Percentiles rank a stretch among this genome's conserved stretches.
phyloP scores from a whole-genome alignment of 306 rosid species.

The Fragaria iinumae region DNA sequence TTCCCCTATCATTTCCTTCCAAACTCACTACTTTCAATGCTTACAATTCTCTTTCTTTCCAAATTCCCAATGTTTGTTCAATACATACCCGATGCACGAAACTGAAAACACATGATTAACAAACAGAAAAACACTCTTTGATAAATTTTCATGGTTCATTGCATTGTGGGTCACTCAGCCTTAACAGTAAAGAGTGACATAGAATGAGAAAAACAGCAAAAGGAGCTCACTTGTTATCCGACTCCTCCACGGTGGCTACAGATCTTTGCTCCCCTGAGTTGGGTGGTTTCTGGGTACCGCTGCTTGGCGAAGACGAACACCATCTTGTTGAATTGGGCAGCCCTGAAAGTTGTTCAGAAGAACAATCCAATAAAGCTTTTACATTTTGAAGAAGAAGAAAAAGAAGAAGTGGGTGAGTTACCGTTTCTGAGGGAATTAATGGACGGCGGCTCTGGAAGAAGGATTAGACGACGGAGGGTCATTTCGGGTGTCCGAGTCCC shows the following conservation, averaged over 20 bases:
- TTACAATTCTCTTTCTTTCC: not conserved
- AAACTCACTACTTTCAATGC: not conserved
- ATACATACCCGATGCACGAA: not conserved
- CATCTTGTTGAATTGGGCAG: slow-evolving; percentile 17
- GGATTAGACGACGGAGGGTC: slow-evolving; percentile 20
- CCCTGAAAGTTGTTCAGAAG: not conserved
- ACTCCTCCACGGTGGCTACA: not conserved
- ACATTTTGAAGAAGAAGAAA: not conserved
- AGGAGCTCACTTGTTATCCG: slow-evolving; percentile 22
- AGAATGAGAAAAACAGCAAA: slow-evolving; percentile 1
- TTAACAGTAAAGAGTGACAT: not conserved
- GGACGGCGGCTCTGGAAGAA: slow-evolving; percentile 9
- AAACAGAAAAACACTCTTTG: not conserved
- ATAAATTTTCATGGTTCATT: not conserved
- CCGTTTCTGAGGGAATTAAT: slow-evolving; percentile 11
- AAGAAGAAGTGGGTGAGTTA: slow-evolving; percentile 19
- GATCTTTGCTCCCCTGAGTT: not conserved
- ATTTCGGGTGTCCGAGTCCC: not conserved
- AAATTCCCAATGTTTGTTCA: not conserved
- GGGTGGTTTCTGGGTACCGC: slow-evolving; percentile 3
- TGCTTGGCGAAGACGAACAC: slow-evolving; percentile 12
- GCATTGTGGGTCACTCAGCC: not conserved
- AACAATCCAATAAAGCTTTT: not conserved
- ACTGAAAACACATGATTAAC: not conserved
- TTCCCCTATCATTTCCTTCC: not conserved